Conservation (phyloP, 192 early-diverging fungal species). For the Radiomyces spectabilis region DNA sequence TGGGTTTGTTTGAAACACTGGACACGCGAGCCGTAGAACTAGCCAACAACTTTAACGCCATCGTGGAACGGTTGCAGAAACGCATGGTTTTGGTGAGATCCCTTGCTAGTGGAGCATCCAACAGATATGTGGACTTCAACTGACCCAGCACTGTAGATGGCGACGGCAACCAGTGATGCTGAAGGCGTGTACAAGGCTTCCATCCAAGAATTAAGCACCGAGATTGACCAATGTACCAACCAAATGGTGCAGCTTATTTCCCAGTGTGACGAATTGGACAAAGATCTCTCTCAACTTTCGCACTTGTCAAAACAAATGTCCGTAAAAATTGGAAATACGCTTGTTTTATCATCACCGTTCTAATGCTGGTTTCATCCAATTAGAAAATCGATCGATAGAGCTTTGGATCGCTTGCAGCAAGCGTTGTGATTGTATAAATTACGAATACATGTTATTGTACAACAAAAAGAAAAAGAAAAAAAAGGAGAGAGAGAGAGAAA, state of each 20-base stretch:
- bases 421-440: not conserved
- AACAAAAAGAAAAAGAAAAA: not conserved
- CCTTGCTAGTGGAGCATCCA: too few relatives aligned
- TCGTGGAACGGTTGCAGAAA: too few relatives aligned
- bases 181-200: slow-evolving; percentile 5
- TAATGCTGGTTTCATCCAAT: not conserved
- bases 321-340: not conserved
- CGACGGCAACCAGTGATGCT: slow-evolving; percentile 2
- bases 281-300: slow-evolving; percentile 18
- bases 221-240: slow-evolving; percentile 8
- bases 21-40: too few relatives aligned
- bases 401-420: slow-evolving; percentile 5
- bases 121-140: too few relatives aligned
- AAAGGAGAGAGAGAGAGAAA: not conserved
- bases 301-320: slow-evolving; percentile 8
- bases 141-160: too few relatives aligned
- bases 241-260: slow-evolving; percentile 19
- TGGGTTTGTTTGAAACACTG: too few relatives aligned
- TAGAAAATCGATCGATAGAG: slow-evolving; percentile 10
- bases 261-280: slow-evolving; percentile 27
- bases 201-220: slow-evolving; percentile 2
- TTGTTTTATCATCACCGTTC: not conserved
- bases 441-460: not conserved
- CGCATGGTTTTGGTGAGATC: too few relatives aligned
- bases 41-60: too few relatives aligned